Conservation (phyloP, 805 yeast species). For the Hanseniaspora taiwanica region DNA sequence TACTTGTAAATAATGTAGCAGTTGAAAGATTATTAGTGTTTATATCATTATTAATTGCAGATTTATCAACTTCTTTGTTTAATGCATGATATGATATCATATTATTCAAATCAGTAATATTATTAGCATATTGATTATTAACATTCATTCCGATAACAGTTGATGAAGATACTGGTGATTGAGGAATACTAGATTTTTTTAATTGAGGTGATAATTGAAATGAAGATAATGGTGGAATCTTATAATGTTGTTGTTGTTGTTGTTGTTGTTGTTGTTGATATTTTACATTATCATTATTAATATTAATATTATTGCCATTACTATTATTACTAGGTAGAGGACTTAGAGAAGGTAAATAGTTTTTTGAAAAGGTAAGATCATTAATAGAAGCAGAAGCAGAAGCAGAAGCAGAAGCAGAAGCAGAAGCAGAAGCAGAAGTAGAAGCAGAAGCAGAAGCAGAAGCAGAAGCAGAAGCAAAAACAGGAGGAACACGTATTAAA, state of each 20-base stretch:
- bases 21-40: not conserved
- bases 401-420: not conserved
- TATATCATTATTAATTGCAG: too few relatives aligned
- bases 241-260: not conserved
- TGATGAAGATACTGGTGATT: not conserved
- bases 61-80: too few relatives aligned
- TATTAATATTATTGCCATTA: too few relatives aligned
- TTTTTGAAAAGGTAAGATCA: not conserved
- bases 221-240: not conserved
- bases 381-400: not conserved
- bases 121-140: not conserved
- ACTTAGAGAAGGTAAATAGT: not conserved
- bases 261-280: not conserved
- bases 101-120: not conserved
- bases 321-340: not conserved
- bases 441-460: not conserved
- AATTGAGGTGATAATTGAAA: not conserved
- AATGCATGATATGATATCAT: not conserved
- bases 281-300: not conserved
- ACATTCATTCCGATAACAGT: not conserved
- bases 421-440: not conserved
- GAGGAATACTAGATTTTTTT: too few relatives aligned
- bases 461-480: too few relatives aligned
- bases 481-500: not conserved
- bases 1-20: not conserved